phyloP scores from a whole-genome alignment of 306 rosid genomes.

The Aeschynomene evenia region DNA sequence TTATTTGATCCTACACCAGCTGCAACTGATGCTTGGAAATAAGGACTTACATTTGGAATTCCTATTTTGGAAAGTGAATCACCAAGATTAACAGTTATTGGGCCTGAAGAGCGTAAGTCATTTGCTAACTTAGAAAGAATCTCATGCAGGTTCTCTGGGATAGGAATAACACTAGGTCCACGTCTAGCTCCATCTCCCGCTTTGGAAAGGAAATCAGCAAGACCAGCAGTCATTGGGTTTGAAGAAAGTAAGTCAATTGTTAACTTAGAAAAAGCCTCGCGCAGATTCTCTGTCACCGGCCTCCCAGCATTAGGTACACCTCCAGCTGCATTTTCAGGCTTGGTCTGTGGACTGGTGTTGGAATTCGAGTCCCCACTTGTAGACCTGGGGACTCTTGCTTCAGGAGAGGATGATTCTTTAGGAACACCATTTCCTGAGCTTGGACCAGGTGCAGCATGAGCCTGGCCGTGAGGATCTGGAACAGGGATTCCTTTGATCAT shows the following conservation, averaged over 20 bases:
- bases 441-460: constrained; percentile 38
- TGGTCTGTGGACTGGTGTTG: not conserved
- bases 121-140: constrained; percentile 38
- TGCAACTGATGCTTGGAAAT: constrained; percentile 32
- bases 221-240: constrained; percentile 24
- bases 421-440: constrained; percentile 26
- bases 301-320: constrained; percentile 26
- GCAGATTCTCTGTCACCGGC: constrained; percentile 46
- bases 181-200: too few species aligned
- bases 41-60: constrained; percentile 16
- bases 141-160: constrained; percentile 54
- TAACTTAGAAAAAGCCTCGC: constrained; percentile 41
- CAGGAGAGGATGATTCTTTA: constrained; percentile 15
- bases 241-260: constrained; percentile 26
- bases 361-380: constrained; percentile 25
- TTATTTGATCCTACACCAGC: constrained; percentile 28
- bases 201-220: too few species aligned
- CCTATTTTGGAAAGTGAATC: constrained; percentile 41
- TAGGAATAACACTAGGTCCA: not conserved
- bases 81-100: constrained; percentile 37
- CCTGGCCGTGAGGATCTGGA: constrained; percentile 31
- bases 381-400: constrained; percentile 28
- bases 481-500: constrained; percentile 38
- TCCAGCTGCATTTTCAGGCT: not conserved
- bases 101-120: constrained; percentile 38